Percentiles rank a stretch among this genome's conserved stretches.
These are phyloP conservation scores for Cucurbita ficifolia DNA, from an alignment of 306 rosid genomes.

Conservation along the genomic window DNA sequence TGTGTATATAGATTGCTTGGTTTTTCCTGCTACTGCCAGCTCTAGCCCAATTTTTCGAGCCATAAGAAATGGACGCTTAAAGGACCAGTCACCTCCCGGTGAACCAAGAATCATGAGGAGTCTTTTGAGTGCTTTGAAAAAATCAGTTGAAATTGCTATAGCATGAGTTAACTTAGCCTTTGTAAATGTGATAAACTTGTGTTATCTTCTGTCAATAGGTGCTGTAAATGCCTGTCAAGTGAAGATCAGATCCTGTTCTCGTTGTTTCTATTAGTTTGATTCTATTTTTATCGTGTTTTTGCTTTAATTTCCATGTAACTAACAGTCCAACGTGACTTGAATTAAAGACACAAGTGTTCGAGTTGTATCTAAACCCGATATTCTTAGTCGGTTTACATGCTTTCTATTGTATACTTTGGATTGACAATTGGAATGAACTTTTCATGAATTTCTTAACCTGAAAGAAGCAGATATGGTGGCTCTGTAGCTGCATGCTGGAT, in stretches of 20 bases:
- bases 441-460: not conserved
- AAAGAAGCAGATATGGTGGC: conserved; percentile 15
- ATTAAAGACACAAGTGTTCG: not conserved
- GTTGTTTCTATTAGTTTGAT: not conserved
- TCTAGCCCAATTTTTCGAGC: conserved; percentile 75
- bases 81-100: conserved; percentile 64
- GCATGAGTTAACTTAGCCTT: conserved; percentile 16
- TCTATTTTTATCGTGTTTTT: not conserved
- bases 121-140: conserved; percentile 64
- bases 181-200: not conserved
- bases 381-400: not conserved
- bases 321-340: not conserved
- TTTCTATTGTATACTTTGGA: not conserved
- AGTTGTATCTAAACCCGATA: not conserved
- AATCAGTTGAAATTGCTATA: conserved; percentile 61
- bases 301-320: not conserved
- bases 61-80: conserved; percentile 55
- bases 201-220: not conserved
- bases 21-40: conserved; percentile 35
- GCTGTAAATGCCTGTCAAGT: not conserved
- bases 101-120: conserved; percentile 92
- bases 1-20: conserved; percentile 77
- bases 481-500: conserved; percentile 23
- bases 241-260: not conserved
- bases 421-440: not conserved